phyloP scores from a whole-genome alignment of 495 filamentous ascomycete genomes.

The Hyaloscypha variabilis region DNA sequence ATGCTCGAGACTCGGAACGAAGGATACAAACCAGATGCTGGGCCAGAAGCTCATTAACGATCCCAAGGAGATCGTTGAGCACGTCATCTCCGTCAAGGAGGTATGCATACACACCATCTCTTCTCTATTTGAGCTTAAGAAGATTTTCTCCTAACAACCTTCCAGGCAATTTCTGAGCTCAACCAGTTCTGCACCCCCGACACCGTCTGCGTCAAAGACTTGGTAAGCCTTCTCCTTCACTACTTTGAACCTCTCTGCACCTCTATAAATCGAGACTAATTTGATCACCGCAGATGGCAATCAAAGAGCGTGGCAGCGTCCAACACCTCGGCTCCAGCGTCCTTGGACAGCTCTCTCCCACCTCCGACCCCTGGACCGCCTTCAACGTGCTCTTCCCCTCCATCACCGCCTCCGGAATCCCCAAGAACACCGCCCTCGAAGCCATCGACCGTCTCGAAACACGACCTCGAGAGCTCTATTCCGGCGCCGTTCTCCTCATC shows the following conservation, averaged over 20 bases:
- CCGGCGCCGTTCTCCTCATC: conserved; percentile 14
- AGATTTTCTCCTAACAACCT: neutral
- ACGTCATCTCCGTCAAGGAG: conserved; percentile 12
- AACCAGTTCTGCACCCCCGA: neutral
- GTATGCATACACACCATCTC: neutral
- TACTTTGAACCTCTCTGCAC: neutral
- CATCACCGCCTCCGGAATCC: conserved; percentile 19
- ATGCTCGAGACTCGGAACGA: neutral
- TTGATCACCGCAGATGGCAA: neutral
- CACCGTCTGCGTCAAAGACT: conserved; percentile 11
- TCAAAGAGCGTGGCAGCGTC: conserved; percentile 10
- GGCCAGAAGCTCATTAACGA: neutral
- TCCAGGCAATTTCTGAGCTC: conserved; percentile 6
- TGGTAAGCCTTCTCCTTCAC: neutral
- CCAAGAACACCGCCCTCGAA: neutral
- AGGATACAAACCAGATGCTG: neutral
- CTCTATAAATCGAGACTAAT: neutral
- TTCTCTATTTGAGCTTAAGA: neutral
- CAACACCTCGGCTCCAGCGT: conserved; percentile 18
- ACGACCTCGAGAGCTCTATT: conserved; percentile 14
- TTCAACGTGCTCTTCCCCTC: conserved; percentile 12
- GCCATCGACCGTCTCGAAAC: conserved; percentile 12
- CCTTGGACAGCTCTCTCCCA: neutral
- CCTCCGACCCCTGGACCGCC: conserved; percentile 18
- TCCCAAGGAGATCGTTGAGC: conserved; percentile 18